phyloP scores from a whole-genome alignment of 352 stramenopile genomes.

The Blastocystis sp. region DNA sequence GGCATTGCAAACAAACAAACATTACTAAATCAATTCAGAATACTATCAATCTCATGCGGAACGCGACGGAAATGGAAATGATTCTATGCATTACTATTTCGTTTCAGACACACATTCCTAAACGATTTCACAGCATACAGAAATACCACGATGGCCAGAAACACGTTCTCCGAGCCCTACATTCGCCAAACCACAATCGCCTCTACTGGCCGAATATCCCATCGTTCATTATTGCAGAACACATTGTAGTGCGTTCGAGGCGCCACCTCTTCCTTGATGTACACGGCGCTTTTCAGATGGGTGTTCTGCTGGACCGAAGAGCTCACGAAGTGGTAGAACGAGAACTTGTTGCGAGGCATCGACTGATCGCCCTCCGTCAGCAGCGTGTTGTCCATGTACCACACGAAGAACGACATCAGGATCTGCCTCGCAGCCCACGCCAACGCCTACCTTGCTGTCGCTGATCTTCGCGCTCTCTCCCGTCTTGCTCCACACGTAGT shows the following conservation, averaged over 20 bases:
- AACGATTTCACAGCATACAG: conserved; percentile 53
- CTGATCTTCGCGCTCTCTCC: not conserved
- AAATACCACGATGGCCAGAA: conserved; percentile 36
- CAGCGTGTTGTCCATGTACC: conserved; percentile 38
- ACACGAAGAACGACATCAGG: conserved; percentile 48
- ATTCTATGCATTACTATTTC: not conserved
- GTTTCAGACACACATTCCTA: not conserved
- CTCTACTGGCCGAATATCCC: conserved; percentile 26
- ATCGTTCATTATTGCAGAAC: conserved; percentile 29
- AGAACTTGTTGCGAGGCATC: conserved; percentile 10
- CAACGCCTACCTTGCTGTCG: not conserved
- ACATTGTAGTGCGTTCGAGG: conserved; percentile 38
- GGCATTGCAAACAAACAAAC: not conserved
- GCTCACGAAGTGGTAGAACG: not conserved
- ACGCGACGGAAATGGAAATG: conserved; percentile 28
- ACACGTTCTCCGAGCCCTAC: conserved; percentile 40
- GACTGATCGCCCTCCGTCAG: not conserved
- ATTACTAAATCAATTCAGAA: not conserved
- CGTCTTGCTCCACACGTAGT: not conserved
- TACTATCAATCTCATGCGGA: not conserved
- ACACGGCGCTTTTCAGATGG: not conserved
- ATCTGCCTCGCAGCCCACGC: not conserved
- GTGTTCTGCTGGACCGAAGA: too few relatives aligned
- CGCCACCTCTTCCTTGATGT: conserved; percentile 1
- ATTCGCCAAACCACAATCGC: not conserved